A percentile compares a stretch with the other conserved stretches of the same genome.
Evolutionary conservation across 129 eudicot genomes (phyloP).

Genomic region (Tagetes erecta): DNA sequence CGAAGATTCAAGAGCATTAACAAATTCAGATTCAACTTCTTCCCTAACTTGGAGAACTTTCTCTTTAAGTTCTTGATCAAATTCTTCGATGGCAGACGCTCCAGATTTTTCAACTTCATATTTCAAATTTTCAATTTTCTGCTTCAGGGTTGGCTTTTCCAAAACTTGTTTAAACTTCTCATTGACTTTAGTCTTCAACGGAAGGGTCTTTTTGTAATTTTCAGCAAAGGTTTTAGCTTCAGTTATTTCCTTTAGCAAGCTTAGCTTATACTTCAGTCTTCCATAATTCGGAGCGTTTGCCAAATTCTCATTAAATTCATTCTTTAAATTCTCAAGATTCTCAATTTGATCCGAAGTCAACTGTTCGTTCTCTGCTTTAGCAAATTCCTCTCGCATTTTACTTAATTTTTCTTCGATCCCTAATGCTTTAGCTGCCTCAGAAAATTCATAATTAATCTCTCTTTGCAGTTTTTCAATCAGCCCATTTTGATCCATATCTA

Average conservation of each 20-base stretch:
- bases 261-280: conserved; percentile 56
- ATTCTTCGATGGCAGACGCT: conserved; percentile 33
- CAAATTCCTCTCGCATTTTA: conserved; percentile 51
- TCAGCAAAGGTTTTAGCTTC: conserved; percentile 47
- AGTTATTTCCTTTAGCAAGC: conserved; percentile 58
- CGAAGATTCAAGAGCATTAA: conserved; percentile 43
- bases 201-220: conserved; percentile 44
- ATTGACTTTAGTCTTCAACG: conserved; percentile 32
- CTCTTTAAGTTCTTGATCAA: conserved; percentile 48
- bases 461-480: conserved; percentile 53
- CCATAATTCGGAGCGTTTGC: conserved; percentile 61
- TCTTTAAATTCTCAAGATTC: conserved; percentile 49
- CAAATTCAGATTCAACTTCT: conserved; percentile 57
- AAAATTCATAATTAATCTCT: conserved; percentile 59
- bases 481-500: conserved; percentile 43
- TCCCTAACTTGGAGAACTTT: conserved; percentile 47
- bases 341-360: conserved; percentile 46
- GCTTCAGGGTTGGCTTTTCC: conserved; percentile 52
- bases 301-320: conserved; percentile 55
- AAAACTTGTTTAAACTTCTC: conserved; percentile 31
- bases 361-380: conserved; percentile 46
- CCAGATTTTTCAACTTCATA: conserved; percentile 54
- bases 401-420: conserved; percentile 53
- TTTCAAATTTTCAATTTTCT: conserved; percentile 51
- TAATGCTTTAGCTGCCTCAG: conserved; percentile 69